Evolutionary conservation across 1,139 yeast species (phyloP), one percentile per base, ranked within the genome.

Genomic region (Geotrichum europaeum): DNA sequence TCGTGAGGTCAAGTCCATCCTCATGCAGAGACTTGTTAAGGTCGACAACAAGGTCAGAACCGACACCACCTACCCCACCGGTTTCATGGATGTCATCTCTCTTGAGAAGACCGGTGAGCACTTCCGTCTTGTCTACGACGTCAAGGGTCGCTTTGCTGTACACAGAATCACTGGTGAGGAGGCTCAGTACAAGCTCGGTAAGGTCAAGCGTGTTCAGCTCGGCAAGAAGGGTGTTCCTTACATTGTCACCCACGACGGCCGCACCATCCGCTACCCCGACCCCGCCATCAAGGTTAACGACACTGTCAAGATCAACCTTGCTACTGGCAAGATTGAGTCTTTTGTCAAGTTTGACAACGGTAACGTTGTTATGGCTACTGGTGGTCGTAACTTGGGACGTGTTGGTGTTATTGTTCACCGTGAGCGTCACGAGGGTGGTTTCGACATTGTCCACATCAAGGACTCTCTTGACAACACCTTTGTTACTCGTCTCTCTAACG

Each of bases 311-410:
- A 83, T 92, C 76, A 96, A 92, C 81, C 84, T 92, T 77, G 96
- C 94, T 72, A 81, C 97, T 71, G 97, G 97, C 79, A 92, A 92
- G 85, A 86, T 90, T 77, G 80, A 88, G 67, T 96, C 90, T 72
- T 89, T 81, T 83, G 85, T 92, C 82, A 89, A 90, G 82, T 92
- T 92, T 78, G 97, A 90, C 79, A 84, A 94, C 75, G 98, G 98
- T 80, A 89, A 85, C 81, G 84, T 90, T 78, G 97, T 87, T 71
- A 92, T 91, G 95, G 95, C 89, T 79, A 92, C 97, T 71, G 98
- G 98, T 84, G 98, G 98, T 84, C 94, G 97, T 83, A 91, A 90
- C 89, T 86, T 92, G 96, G 99, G 99, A 79, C 89, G 99, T 83
- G 92, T 91, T 78, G 99, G 99, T 87, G 91, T 89, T 72, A 91